phyloP scores from a whole-genome alignment of 139 green algal species.

The Chlamydomonas sphaeroides region DNA sequence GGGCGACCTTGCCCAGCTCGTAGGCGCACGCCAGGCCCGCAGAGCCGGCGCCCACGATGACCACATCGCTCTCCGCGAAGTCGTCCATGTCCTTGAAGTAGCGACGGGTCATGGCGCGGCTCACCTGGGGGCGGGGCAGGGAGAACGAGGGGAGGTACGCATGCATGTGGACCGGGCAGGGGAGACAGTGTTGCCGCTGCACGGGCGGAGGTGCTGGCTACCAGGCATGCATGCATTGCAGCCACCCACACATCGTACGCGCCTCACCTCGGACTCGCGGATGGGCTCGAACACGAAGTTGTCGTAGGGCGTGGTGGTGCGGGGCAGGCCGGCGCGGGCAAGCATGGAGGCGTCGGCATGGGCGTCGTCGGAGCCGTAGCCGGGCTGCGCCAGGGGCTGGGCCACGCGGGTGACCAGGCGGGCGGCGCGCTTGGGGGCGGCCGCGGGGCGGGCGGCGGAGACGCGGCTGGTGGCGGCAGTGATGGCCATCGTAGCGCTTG shows the following conservation, averaged over 20 bases:
- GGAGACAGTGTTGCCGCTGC: too few species aligned
- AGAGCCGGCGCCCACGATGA: conserved; percentile 81
- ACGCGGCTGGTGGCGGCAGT: neutral
- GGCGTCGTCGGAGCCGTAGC: neutral
- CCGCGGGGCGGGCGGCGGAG: neutral
- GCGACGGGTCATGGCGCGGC: conserved; percentile 87
- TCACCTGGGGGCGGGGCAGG: conserved; percentile 60
- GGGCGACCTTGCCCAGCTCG: conserved; percentile 91
- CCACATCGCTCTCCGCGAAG: conserved; percentile 81
- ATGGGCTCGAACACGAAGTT: conserved; percentile 81
- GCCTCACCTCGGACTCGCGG: conserved; percentile 70
- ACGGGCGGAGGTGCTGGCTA: too few species aligned
- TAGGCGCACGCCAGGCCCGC: conserved; percentile 93
- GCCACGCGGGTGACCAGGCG: conserved; percentile 32
- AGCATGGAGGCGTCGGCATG: neutral
- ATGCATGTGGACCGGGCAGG: too few species aligned
- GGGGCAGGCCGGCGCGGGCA: conserved; percentile 14
- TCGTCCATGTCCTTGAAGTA: conserved; percentile 95
- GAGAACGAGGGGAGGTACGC: too few species aligned
- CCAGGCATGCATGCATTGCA: too few species aligned
- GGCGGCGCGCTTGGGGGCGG: conserved; percentile 1
- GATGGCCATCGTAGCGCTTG: neutral
- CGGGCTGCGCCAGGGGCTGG: conserved; percentile 5
- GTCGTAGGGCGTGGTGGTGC: conserved; percentile 66
- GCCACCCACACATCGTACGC: too few species aligned